phyloP scores from a whole-genome alignment of 768 basidiomycete species.

The Leccinum longicurvipes region DNA sequence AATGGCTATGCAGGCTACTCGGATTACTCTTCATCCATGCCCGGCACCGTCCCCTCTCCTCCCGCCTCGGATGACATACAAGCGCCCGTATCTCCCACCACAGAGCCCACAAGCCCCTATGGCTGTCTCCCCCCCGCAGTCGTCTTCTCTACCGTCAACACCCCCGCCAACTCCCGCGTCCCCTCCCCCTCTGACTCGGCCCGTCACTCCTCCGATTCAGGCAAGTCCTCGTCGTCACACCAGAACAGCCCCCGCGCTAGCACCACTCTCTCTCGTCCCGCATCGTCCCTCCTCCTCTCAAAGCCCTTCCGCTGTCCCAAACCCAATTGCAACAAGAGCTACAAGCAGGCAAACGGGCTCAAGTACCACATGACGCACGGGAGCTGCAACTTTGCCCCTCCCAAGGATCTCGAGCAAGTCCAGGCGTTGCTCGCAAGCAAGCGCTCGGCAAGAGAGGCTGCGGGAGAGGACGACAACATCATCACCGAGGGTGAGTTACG shows the following conservation, averaged over 20 bases:
- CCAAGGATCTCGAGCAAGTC: constrained; percentile 77
- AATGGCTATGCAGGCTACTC: constrained; percentile 66
- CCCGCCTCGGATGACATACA: constrained; percentile 30
- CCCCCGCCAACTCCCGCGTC: constrained; percentile 48
- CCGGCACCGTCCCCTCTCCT: constrained; percentile 46
- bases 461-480: constrained; percentile 39
- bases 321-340: constrained; percentile 91
- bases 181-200: constrained; percentile 24
- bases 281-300: constrained; percentile 62
- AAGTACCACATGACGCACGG: constrained; percentile 95
- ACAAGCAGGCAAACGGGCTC: constrained; percentile 93
- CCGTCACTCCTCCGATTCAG: constrained; percentile 22
- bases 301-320: constrained; percentile 95
- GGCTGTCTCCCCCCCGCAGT: constrained; percentile 66
- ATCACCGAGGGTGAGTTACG: constrained; percentile 62
- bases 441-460: constrained; percentile 38
- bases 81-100: constrained; percentile 26
- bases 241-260: constrained; percentile 34
- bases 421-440: constrained; percentile 62
- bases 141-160: constrained; percentile 49
- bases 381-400: constrained; percentile 89
- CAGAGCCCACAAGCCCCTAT: constrained; percentile 32
- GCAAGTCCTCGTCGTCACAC: constrained; percentile 27
- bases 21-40: constrained; percentile 62
- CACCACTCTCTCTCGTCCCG: constrained; percentile 47